Evolutionary conservation across 495 filamentous ascomycete genomes (phyloP), one percentile per base, ranked within the genome.

Genomic region (Hypomontagnella submonticulosa): DNA sequence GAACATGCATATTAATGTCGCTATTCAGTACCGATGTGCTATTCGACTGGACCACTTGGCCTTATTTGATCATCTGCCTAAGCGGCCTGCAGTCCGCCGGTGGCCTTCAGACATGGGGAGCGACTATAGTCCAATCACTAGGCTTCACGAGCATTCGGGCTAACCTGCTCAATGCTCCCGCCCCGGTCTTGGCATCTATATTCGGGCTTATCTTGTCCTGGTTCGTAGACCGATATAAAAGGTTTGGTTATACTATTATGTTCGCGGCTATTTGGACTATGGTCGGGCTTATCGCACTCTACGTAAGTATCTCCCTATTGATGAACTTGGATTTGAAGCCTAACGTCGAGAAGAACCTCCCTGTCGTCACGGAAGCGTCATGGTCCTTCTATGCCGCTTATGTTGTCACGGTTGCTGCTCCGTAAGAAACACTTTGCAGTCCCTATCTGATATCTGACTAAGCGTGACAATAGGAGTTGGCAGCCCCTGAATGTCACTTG

Each of bases 321-420:
- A 6, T 8, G 15, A 13, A 15, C 30, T 32, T 13, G 0, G 13
- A 12, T 33, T 15, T 8, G 10, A 37, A 12, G 30, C 1, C 54
- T 66, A 38, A 66, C 27, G 16, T 30, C 4, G 18, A 6, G 19
- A 59, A 66, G 62, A 53, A 66, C 20, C 47, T 66, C 0, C 62
- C 62, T 6, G 48, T 66, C 34, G 50, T 48, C 16, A 59, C 62
- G 2, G 12, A 60, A 19, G 62, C 62, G 36, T 66, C 62, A 13
- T 59, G 62, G 62, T 66, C 62, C 2, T 66, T 66, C 37, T 66
- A 66, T 23, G 62, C 62, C 10, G 62, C 62, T 19, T 66, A 66
- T 36, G 41, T 66, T 18, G 55, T 66, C 10, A 66, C 62, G 8
- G 49, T 54, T 18, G 54, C 62, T 20, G 62, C 62, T 18, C 62